These are phyloP conservation scores for Yamadazyma olivae DNA, from an alignment of 805 yeast species.

Conservation along the genomic window DNA sequence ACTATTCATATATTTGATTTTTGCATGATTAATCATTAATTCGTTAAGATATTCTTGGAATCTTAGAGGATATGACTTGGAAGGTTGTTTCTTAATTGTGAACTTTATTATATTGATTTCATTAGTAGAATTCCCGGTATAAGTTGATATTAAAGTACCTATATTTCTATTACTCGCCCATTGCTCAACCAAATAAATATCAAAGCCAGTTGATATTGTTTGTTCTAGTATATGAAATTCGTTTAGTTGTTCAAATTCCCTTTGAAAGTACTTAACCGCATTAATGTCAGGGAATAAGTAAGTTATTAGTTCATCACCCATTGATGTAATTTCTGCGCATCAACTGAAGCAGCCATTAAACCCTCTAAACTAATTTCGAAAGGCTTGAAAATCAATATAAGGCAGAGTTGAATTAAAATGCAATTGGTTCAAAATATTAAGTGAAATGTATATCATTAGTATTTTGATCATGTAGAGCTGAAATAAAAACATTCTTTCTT, in stretches of 20 bases:
- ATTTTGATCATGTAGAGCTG: too few relatives aligned
- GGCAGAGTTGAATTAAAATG: too few relatives aligned
- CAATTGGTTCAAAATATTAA: too few relatives aligned
- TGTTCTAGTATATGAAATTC: slow-evolving; percentile 44
- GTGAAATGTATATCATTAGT: too few relatives aligned
- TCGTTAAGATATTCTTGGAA: slow-evolving; percentile 65
- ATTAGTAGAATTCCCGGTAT: slow-evolving; percentile 79
- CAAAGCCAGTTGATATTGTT: slow-evolving; percentile 67
- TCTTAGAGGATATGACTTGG: slow-evolving; percentile 45
- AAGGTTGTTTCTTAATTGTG: slow-evolving; percentile 48
- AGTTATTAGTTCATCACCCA: slow-evolving; percentile 24
- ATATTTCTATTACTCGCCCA: slow-evolving; percentile 78
- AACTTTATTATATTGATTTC: slow-evolving; percentile 55
- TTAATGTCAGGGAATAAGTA: slow-evolving; percentile 56
- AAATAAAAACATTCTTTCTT: too few relatives aligned
- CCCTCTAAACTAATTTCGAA: too few relatives aligned
- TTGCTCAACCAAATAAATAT: slow-evolving; percentile 89
- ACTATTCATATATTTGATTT: slow-evolving; percentile 53
- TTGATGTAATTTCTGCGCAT: too few relatives aligned
- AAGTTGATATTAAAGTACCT: slow-evolving; percentile 71
- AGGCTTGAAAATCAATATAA: too few relatives aligned
- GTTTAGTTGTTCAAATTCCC: slow-evolving; percentile 29
- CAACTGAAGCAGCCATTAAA: too few relatives aligned
- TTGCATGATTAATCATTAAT: slow-evolving; percentile 60
- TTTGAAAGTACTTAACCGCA: slow-evolving; percentile 47